These are phyloP conservation scores for Coemansia sp. DNA, from an alignment of 192 early-diverging fungal genomes.

Conservation along the genomic window DNA sequence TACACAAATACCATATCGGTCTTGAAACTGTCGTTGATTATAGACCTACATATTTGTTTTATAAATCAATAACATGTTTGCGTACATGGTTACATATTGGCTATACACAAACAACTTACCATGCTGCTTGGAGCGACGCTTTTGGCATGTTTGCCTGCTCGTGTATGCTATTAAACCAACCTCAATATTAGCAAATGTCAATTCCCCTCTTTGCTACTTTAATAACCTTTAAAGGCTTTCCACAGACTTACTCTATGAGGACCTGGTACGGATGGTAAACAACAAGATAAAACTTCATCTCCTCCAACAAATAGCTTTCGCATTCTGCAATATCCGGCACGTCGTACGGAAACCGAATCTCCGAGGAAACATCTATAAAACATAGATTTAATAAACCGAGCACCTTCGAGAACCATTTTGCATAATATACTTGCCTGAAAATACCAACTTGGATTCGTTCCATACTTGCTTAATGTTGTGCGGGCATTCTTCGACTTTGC, in stretches of 20 bases:
- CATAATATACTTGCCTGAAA: slow-evolving; percentile 28
- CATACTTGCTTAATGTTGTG: slow-evolving; percentile 62
- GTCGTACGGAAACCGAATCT: slow-evolving; percentile 62
- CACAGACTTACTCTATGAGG: slow-evolving; percentile 61
- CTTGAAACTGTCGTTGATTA: slow-evolving; percentile 79
- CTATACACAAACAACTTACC: slow-evolving; percentile 26
- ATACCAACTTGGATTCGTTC: slow-evolving; percentile 43
- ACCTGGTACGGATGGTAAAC: slow-evolving; percentile 87
- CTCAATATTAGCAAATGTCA: background rate
- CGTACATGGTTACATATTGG: background rate
- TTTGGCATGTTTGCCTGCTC: slow-evolving; percentile 39
- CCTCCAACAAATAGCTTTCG: slow-evolving; percentile 90
- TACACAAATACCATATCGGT: slow-evolving; percentile 81
- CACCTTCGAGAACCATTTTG: background rate
- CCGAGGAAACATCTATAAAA: slow-evolving; percentile 27
- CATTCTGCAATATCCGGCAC: slow-evolving; percentile 81
- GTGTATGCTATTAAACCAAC: slow-evolving; percentile 20
- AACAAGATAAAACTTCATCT: slow-evolving; percentile 86
- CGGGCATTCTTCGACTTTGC: slow-evolving; percentile 84
- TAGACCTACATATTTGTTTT: slow-evolving; percentile 43
- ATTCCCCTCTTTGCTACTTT: too few species aligned
- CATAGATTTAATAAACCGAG: background rate
- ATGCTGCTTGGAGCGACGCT: slow-evolving; percentile 50
- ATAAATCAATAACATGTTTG: background rate
- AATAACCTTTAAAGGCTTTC: too few species aligned